Base-by-base conservation (phyloP, 2,329 filamentous ascomycete species). In the Lachnellula subtilissima region DNA sequence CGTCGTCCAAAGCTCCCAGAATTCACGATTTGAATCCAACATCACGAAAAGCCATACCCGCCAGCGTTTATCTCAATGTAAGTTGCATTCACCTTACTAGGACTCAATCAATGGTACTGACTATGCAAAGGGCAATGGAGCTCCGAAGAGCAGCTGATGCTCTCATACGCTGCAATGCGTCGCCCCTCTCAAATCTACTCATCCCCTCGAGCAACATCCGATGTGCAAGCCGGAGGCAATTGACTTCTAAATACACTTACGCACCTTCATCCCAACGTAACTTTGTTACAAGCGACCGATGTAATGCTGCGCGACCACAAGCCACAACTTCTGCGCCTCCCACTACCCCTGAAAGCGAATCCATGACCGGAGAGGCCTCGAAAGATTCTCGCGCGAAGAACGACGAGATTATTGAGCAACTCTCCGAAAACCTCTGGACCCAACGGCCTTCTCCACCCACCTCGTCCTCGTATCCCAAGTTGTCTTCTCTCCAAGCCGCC, bases 121-220 rank as follows among this genome's bases (percentile, higher is more conserved):
- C 17, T 2, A 25, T 42, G 25, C 17, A 28, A 32, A 64, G 59
- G 25, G 50, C 50, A 53, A 72, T 72, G 70, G 70, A 72, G 58
- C 49, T 72, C 56, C 65, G 70, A 68, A 63, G 65, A 55, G 60
- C 62, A 4, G 65, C 64, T 25, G 68, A 71, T 45, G 60, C 59
- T 14, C 48, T 72, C 11, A 59, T 71, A 55, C 67, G 66, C 54
- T 64, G 58, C 19, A 68, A 65, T 48, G 49, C 56, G 11, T 66
- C 64, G 19, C 62, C 64, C 36, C 32, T 71, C 35, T 51, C 65
- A 7, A 52, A 57, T 15, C 60, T 70, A 48, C 65, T 71, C 46
- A 56, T 60, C 43, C 66, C 67, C 35, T 58, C 64, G 28, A 57
- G 58, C 37, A 52, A 61, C 47, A 50, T 56, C 58, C 54, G 58